Evolutionary conservation across 1,284 basidiomycete species (phyloP), one percentile per base, ranked within the genome.

Genomic region (Leccinum variabile): DNA sequence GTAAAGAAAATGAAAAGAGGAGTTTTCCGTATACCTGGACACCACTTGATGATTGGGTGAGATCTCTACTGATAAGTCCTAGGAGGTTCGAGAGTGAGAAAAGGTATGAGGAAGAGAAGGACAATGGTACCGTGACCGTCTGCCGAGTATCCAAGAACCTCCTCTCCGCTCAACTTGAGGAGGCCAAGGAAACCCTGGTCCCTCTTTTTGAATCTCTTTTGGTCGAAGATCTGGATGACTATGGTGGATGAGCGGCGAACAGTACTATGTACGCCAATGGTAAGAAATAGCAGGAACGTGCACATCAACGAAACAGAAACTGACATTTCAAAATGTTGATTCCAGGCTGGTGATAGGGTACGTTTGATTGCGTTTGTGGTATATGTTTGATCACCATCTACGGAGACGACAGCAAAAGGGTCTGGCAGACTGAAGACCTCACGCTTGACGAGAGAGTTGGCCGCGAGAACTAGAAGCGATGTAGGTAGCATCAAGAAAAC

Each of bases 211-310:
- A 97, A 98, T 80, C 97, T 97, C 76, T 91, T 89, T 79, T 98
- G 94, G 81, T 99, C 97, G 74, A 98, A 98, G 70, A 98, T 91
- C 80, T 98, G 96, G 57, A 98, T 94, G n/a, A 91, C 89, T 65
- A 99, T 87, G 70, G 92, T 88, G 52, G 95, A 97, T 32, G 90
- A 91, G 70, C 92, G 92, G 68, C 92, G 94, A 70, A 97, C 91
- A 64, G 84, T 88, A 67, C 94, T 95, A 66, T 5, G 63, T 32
- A 65, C 0, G 59, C 49, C 14, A 22, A 56, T 33, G 33, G 57
- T 65, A 53, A 63, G 63, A 22, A 7, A 65, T 44, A 39, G 56
- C 28, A 63, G 52, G 37, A 46, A 46, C 13, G 39, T 18, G 49
- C 0, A 30, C 16, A 8, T 61, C 58, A 54, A 66, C 16, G 22